Evolutionary conservation across 169 alveolate genomes (phyloP).

Genomic region (Plasmodium cynomolgi): DNA sequence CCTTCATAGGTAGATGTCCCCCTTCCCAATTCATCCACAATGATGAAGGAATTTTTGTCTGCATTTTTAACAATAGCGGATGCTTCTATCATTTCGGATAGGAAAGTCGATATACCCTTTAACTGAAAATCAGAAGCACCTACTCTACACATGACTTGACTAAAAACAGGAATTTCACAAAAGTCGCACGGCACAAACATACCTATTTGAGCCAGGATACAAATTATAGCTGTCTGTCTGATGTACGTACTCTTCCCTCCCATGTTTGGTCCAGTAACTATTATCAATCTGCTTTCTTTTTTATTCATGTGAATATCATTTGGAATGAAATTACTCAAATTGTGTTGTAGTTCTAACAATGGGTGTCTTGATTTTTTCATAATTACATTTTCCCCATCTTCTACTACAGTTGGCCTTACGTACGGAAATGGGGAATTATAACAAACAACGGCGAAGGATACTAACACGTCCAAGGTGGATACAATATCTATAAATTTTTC

Average conservation of each 20-base stretch:
- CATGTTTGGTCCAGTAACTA: constrained; percentile 99
- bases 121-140: constrained; percentile 97
- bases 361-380: constrained; percentile 91
- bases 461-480: constrained; percentile 94
- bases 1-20: constrained; percentile 98
- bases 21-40: constrained; percentile 98
- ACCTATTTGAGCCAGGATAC: constrained; percentile 93
- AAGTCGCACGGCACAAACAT: constrained; percentile 94
- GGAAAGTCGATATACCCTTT: constrained; percentile 96
- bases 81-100: constrained; percentile 98
- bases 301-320: constrained; percentile 89
- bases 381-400: constrained; percentile 85
- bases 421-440: constrained; percentile 87
- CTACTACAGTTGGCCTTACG: constrained; percentile 91
- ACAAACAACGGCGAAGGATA: constrained; percentile 94
- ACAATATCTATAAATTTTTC: constrained; percentile 91
- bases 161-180: constrained; percentile 94
- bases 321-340: constrained; percentile 87
- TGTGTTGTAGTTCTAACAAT: constrained; percentile 84
- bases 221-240: constrained; percentile 87
- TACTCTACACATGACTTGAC: constrained; percentile 95
- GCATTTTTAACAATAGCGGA: constrained; percentile 94
- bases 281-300: constrained; percentile 87
- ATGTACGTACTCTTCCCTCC: constrained; percentile 98
- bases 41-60: constrained; percentile 90